phyloP scores from a whole-genome alignment of 2,329 filamentous ascomycete species.

The Atkinsonella hypoxylon region DNA sequence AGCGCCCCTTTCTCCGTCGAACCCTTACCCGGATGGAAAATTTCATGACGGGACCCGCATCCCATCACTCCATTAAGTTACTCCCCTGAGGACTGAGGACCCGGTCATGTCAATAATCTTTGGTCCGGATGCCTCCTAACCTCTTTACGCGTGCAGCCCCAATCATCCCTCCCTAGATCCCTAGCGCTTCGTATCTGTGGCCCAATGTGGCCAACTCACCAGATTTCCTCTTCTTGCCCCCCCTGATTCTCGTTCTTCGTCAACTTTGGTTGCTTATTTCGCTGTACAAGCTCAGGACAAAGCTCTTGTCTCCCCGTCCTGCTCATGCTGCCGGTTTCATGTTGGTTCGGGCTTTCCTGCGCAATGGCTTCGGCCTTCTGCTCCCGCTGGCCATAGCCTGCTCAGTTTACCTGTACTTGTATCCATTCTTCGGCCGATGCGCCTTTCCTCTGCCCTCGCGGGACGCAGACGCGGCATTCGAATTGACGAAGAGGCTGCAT shows the following conservation, averaged over 20 bases:
- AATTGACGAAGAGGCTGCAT: conserved; percentile 28
- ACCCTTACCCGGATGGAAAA: not conserved
- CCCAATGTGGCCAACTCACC: not conserved
- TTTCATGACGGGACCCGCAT: no score
- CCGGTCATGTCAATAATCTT: no score
- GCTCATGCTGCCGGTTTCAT: conserved; percentile 33
- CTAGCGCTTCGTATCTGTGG: not conserved
- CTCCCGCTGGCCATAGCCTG: conserved; percentile 54
- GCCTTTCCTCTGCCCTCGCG: conserved; percentile 54
- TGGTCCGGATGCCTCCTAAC: no score
- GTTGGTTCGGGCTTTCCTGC: conserved; percentile 40
- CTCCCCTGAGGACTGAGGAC: no score
- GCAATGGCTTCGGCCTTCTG: conserved; percentile 41
- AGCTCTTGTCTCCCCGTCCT: conserved; percentile 8
- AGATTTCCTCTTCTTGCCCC: not conserved
- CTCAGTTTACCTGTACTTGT: conserved; percentile 75
- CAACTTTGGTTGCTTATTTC: not conserved
- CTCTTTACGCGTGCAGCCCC: not conserved
- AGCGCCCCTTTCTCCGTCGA: not conserved
- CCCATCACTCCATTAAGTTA: no score
- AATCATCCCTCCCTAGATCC: not conserved
- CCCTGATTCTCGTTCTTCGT: no score
- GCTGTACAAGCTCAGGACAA: not conserved
- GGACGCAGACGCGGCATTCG: conserved; percentile 21
- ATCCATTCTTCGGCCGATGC: conserved; percentile 70